Percentiles rank a stretch among this genome's conserved stretches.
These are phyloP conservation scores for Sungouiozyma ichnusensis DNA, from an alignment of 805 yeast species.

Conservation along the genomic window DNA sequence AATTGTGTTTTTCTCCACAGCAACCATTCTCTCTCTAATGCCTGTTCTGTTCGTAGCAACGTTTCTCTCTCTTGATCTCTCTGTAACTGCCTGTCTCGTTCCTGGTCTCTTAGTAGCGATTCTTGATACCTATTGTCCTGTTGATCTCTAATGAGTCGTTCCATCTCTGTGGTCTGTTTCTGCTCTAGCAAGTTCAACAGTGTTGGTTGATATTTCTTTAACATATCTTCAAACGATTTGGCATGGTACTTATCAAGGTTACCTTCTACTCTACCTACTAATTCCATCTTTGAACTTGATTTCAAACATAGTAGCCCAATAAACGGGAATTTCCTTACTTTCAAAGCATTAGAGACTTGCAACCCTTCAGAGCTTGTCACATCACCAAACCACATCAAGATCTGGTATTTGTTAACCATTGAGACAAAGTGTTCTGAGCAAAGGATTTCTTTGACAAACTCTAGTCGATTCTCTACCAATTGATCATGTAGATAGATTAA, in stretches of 20 bases:
- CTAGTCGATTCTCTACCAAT: constrained; percentile 50
- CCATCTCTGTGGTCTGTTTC: constrained; percentile 46
- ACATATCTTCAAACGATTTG: constrained; percentile 10
- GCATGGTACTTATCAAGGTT: constrained; percentile 10
- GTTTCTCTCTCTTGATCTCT: constrained; percentile 11
- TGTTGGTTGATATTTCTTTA: constrained; percentile 20
- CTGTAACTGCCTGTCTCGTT: constrained; percentile 32
- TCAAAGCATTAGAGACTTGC: constrained; percentile 68
- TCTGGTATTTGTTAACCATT: constrained; percentile 39
- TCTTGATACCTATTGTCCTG: constrained; percentile 73
- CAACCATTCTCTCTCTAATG: constrained; percentile 34
- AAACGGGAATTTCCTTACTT: constrained; percentile 70
- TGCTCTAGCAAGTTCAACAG: constrained; percentile 53
- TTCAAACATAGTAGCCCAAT: constrained; percentile 67
- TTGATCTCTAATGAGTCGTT: constrained; percentile 49
- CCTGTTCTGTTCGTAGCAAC: background rate
- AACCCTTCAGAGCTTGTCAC: constrained; percentile 71
- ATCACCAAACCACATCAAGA: constrained; percentile 82
- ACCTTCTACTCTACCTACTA: constrained; percentile 25
- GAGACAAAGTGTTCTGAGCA: constrained; percentile 40
- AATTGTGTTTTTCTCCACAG: constrained; percentile 36
- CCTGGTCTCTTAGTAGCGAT: constrained; percentile 58
- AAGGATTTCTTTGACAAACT: constrained; percentile 45
- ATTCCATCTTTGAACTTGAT: constrained; percentile 28
- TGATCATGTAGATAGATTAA: constrained; percentile 65